Evolutionary conservation across 768 basidiomycete species (phyloP).

Genomic region (Agrocybe chaxingu): DNA sequence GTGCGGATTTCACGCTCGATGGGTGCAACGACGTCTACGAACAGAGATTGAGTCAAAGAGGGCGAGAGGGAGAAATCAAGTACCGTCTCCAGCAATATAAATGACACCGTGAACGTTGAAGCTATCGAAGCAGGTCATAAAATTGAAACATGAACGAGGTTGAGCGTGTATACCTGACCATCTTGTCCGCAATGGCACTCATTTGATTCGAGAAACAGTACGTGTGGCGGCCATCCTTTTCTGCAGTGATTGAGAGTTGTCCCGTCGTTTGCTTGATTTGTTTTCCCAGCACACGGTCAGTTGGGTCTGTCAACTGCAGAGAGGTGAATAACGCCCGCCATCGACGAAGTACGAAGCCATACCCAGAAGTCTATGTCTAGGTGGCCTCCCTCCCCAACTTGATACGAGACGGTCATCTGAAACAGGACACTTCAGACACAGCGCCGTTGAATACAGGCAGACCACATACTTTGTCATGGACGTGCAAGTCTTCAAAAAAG

Average conservation of each 20-base stretch:
- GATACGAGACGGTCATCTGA: conserved; percentile 99
- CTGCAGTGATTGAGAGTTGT: conserved; percentile 81
- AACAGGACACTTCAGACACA: conserved; percentile 3
- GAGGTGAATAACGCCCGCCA: conserved; percentile 9
- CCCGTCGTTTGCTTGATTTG: conserved; percentile 89
- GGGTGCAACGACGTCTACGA: conserved; percentile 79
- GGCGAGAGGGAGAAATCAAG: conserved; percentile 14
- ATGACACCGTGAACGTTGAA: conserved; percentile 99
- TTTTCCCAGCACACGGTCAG: conserved; percentile 63
- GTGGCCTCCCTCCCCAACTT: conserved; percentile 96
- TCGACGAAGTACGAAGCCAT: conserved; percentile 12
- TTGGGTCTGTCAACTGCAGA: conserved; percentile 77
- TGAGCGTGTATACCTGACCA: conserved; percentile 66
- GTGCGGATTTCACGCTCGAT: conserved; percentile 94
- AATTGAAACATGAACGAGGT: background rate
- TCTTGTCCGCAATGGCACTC: conserved; percentile 94
- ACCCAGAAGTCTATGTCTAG: conserved; percentile 99
- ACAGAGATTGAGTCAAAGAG: background rate
- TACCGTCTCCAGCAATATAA: conserved; percentile 88
- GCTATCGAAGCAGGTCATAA: conserved; percentile 34
- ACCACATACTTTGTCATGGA: conserved; percentile 77
- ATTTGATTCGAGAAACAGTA: conserved; percentile 99
- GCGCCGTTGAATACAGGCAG: background rate
- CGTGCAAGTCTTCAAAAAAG: conserved; percentile 93
- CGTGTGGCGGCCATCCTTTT: conserved; percentile 82